These are phyloP conservation scores for Tagetes patula DNA, from an alignment of 129 eudicot species.

Conservation along the genomic window DNA sequence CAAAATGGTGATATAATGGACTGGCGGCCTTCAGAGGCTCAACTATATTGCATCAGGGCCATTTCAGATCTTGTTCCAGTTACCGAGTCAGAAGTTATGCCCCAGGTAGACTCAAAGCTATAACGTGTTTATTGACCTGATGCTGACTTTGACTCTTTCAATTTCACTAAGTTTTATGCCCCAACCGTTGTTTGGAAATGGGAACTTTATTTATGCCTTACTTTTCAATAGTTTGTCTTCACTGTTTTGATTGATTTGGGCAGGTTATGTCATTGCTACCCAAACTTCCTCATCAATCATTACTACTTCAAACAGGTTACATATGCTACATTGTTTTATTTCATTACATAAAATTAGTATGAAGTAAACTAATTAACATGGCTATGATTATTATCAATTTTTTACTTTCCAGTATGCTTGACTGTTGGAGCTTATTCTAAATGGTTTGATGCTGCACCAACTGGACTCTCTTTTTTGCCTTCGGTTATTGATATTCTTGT, in stretches of 20 bases:
- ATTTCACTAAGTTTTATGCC: constrained; percentile 1
- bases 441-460: constrained; percentile 88
- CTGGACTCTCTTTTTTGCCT: constrained; percentile 79
- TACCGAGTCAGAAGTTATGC: constrained; percentile 82
- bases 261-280: constrained; percentile 95
- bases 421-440: constrained; percentile 95
- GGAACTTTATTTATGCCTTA: background rate
- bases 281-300: constrained; percentile 85
- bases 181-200: background rate
- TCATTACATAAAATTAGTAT: background rate
- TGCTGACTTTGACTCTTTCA: constrained; percentile 15
- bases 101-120: constrained; percentile 64
- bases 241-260: constrained; percentile 19
- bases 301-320: constrained; percentile 89
- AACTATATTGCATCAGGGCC: constrained; percentile 89
- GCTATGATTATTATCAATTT: constrained; percentile 3
- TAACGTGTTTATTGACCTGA: constrained; percentile 29
- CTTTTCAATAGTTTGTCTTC: constrained; percentile 6
- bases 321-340: constrained; percentile 18
- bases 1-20: constrained; percentile 62
- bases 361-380: constrained; percentile 9
- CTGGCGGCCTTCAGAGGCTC: constrained; percentile 98
- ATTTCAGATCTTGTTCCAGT: constrained; percentile 83
- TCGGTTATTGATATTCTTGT: constrained; percentile 85
- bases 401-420: constrained; percentile 61